Evolutionary conservation across 2,329 filamentous ascomycete species (phyloP), one percentile per base, ranked within the genome.

Genomic region (Clonostachys sp.): DNA sequence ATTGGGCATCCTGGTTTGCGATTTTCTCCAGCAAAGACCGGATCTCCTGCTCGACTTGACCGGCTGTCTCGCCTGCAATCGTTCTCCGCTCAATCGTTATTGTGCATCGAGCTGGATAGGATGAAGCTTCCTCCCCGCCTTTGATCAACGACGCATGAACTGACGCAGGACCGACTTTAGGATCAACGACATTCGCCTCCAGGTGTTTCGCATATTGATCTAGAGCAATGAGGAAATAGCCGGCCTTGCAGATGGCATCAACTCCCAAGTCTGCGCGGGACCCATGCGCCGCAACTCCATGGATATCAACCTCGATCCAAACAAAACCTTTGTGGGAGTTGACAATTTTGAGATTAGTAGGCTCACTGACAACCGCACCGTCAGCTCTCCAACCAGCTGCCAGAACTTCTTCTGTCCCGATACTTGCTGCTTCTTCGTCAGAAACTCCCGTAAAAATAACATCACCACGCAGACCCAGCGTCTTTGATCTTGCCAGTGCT

Each of bases 401-500:
- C 1, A 81, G 55, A 0, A 80, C 51, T 39, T 79, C 65, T 48
- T 72, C 68, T 0, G 77, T 81, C 2, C 77, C 77, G 12, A 73
- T 71, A 30, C 73, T 77, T 5, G 61, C 56, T 40, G 66, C 67
- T 51, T 81, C 78, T 46, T 81, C 77, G 41, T 81, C 77, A 0
- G 77, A 71, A 4, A 81, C 77, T 2, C 71, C 76, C 1, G 76
- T 65, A 6, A 81, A 61, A 9, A 81, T 72, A 9, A 80, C 66
- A 43, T 80, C 72, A 4, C 78, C 77, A 0, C 61, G 56, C 10
- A 73, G 64, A 0, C 57, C 53, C 18, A 69, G 64, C 2, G 55
- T 57, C 42, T 71, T 72, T 5, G 63, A 61, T 4, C 62, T 60
- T 9, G 68, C 60, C 4, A 77, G 51, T 0, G 72, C 62, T 1